Conservation (phyloP, 805 yeast species). For the Starmerella sp. region DNA sequence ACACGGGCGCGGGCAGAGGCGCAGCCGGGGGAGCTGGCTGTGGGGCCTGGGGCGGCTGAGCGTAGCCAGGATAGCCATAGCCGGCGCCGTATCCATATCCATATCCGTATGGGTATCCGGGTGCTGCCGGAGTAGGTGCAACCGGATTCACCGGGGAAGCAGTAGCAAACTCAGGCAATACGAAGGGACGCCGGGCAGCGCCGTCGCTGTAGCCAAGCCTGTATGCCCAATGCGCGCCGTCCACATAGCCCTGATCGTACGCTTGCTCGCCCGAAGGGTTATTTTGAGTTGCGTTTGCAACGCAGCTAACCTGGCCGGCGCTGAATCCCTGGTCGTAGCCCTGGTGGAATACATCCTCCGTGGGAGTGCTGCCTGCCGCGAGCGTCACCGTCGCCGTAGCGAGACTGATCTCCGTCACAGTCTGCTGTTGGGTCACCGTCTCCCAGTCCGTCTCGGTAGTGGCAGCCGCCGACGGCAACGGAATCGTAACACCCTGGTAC, state of each 20-base stretch:
- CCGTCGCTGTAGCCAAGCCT: slow-evolving; percentile 13
- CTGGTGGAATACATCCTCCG: neutral
- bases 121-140: neutral
- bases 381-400: slow-evolving; percentile 1
- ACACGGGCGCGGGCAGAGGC: neutral
- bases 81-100: neutral
- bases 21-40: neutral
- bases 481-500: neutral
- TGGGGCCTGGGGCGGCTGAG: neutral
- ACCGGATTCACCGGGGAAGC: neutral
- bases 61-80: neutral
- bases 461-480: neutral
- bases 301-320: neutral
- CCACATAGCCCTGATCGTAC: slow-evolving; percentile 8
- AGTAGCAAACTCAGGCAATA: slow-evolving; percentile 5
- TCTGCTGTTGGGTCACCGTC: neutral
- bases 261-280: neutral
- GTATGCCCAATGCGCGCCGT: slow-evolving; percentile 17
- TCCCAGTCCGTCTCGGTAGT: neutral
- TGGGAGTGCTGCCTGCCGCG: neutral
- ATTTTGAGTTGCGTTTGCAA: neutral
- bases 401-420: neutral
- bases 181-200: slow-evolving; percentile 1
- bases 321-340: slow-evolving; percentile 6
- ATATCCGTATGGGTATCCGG: neutral